Base-by-base conservation (phyloP, 305 asterid species). In the Fraxinus baroniana region DNA sequence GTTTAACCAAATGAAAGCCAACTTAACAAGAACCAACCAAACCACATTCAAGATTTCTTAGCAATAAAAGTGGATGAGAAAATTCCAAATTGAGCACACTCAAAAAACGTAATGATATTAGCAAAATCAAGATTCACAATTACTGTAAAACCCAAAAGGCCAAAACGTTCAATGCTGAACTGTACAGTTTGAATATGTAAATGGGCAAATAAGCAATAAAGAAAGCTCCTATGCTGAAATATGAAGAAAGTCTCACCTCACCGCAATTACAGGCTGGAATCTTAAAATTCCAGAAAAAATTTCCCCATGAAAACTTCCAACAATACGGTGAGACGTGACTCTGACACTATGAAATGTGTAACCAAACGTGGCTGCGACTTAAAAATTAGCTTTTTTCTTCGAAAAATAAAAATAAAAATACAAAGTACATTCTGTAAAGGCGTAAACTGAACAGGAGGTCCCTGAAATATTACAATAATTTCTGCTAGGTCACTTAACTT, bases 341-440 rank as follows among this genome's bases (percentile, higher is more conserved):
- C 71, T 66, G 74, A 75, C 78, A 86, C 70, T 72, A 77, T 76
- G 39, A 26, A 28, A 78, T 85, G 88, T 32, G 86, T 77, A 84
- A 79, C 12, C 39, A 85, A 88, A 91, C 95, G 92, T 91, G 97
- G 89, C 77, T 68, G 84, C 90, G 77, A 90, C 94, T 83, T 84
- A 74, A 83, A 57, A 84, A 64, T 55, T 57, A 30, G 30, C 36
- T 22, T 66, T 35, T 55, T 70, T 76, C 79, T 72, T 77, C 79
- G 81, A 66, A 30, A 75, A 55, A 20, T 10, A 28, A 83, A 72
- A 83, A 8, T 7, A 80, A 76, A 64, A 64, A 5, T 22, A 60
- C 30, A 18, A 17, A 2, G 1, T 18, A 18, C 4, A 62, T 18
- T 8, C 3, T 7, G 71, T 20, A 57, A 55, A 5, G 24, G 24